Conservation (phyloP, 352 stramenopile species). For the Lagenidium giganteum region DNA sequence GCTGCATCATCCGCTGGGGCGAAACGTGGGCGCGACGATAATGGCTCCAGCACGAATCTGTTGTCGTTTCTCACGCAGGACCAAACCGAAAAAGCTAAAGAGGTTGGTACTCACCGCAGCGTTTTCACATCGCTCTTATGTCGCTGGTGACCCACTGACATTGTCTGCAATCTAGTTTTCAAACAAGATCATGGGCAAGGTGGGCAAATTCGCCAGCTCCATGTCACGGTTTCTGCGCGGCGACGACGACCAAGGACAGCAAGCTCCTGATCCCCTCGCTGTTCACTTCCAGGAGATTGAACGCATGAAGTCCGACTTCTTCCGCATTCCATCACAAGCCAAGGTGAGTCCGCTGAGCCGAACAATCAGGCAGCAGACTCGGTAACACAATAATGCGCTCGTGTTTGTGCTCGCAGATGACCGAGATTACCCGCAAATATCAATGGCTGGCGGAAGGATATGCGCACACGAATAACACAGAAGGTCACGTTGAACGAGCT, state of each 20-base stretch:
- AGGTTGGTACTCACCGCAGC: too few species aligned
- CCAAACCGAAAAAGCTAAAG: slow-evolving; percentile 72
- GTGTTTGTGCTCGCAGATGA: slow-evolving; percentile 36
- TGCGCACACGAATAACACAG: slow-evolving; percentile 47
- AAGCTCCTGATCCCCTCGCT: slow-evolving; percentile 29
- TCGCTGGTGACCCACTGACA: not conserved
- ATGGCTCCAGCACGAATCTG: slow-evolving; percentile 40
- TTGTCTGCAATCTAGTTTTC: slow-evolving; percentile 24
- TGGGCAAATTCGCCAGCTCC: slow-evolving; percentile 61
- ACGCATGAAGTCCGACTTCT: slow-evolving; percentile 54
- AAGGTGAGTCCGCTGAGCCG: slow-evolving; percentile 32
- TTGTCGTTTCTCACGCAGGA: slow-evolving; percentile 63
- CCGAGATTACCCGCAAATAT: slow-evolving; percentile 68
- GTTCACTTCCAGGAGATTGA: slow-evolving; percentile 48
- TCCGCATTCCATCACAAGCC: slow-evolving; percentile 59
- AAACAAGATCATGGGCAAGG: slow-evolving; percentile 73
- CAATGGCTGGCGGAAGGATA: slow-evolving; percentile 68
- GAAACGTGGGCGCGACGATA: slow-evolving; percentile 37
- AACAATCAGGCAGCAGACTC: too few species aligned
- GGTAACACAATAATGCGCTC: too few species aligned
- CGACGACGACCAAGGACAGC: slow-evolving; percentile 37
- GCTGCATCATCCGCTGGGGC: slow-evolving; percentile 25
- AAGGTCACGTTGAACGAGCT: slow-evolving; percentile 63
- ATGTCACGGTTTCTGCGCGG: slow-evolving; percentile 56
- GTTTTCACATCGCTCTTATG: not conserved